These are phyloP conservation scores for Trichophyton simii DNA, from an alignment of 2,329 filamentous ascomycete genomes.

Conservation along the genomic window DNA sequence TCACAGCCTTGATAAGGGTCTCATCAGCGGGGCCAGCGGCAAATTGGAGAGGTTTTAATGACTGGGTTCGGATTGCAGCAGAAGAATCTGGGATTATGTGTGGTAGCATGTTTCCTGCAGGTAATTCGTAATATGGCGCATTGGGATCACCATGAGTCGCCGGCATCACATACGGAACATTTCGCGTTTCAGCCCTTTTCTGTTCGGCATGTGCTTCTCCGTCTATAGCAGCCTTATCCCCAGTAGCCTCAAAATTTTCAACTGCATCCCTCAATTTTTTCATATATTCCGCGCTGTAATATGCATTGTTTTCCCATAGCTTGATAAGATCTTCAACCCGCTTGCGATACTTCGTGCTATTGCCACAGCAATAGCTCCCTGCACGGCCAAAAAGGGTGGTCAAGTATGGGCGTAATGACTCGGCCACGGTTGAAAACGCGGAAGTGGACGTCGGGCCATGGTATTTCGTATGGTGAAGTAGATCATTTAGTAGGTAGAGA, in stretches of 20 bases:
- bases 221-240: constrained; percentile 21
- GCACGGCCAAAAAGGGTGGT: constrained; percentile 49
- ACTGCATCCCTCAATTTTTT: constrained; percentile 49
- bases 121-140: constrained; percentile 67
- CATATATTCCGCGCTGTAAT: constrained; percentile 46
- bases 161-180: constrained; percentile 58
- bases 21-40: constrained; percentile 55
- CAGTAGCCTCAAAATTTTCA: constrained; percentile 30
- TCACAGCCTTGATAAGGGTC: constrained; percentile 54
- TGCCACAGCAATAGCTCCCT: constrained; percentile 42
- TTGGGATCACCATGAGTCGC: constrained; percentile 62
- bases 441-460: constrained; percentile 32
- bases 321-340: constrained; percentile 54
- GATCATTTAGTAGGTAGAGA: constrained; percentile 66
- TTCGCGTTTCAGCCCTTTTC: constrained; percentile 32
- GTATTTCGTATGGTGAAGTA: constrained; percentile 55
- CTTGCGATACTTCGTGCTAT: constrained; percentile 51
- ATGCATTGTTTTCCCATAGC: constrained; percentile 57
- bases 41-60: constrained; percentile 61
- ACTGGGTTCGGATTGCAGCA: constrained; percentile 56
- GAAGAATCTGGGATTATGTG: constrained; percentile 65
- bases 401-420: constrained; percentile 47
- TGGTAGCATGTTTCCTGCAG: constrained; percentile 68
- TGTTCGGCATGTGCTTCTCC: constrained; percentile 22
- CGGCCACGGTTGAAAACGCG: constrained; percentile 39